Evolutionary conservation across 1,284 basidiomycete genomes (phyloP).

Genomic region (Papiliotrema flavescens): DNA sequence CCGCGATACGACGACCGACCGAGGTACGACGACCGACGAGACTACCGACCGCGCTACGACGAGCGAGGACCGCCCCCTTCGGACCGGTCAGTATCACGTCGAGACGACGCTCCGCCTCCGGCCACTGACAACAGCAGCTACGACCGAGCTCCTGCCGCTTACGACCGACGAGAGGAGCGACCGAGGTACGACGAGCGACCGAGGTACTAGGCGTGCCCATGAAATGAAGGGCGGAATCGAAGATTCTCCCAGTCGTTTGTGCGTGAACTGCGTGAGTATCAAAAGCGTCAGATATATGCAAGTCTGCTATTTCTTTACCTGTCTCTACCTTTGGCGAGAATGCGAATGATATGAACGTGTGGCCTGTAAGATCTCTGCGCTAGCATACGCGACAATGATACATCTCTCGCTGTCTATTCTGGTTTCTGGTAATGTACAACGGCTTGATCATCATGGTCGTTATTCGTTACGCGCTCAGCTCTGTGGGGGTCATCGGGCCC

Average conservation of each 20-base stretch:
- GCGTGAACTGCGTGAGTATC: no score
- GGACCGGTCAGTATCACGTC: constrained; percentile 25
- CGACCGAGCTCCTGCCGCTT: constrained; percentile 10
- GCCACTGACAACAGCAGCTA: constrained; percentile 52
- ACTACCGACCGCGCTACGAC: constrained; percentile 24
- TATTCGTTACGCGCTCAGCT: not conserved
- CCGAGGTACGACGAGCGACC: constrained; percentile 24
- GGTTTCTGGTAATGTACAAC: no score
- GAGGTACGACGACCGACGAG: constrained; percentile 26
- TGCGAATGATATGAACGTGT: no score
- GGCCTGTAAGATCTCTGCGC: no score
- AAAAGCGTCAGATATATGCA: no score
- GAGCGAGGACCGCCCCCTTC: constrained; percentile 18
- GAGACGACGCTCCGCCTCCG: no score
- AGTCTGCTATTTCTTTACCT: no score
- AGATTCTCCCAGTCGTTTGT: not conserved
- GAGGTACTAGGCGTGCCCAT: constrained; percentile 22
- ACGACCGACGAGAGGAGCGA: constrained; percentile 11
- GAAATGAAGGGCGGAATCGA: not conserved
- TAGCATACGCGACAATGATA: no score
- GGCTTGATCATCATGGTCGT: no score
- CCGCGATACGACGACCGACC: constrained; percentile 43
- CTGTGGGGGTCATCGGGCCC: not conserved
- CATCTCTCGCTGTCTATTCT: no score
- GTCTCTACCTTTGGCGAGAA: no score